Base-by-base conservation (phyloP, 768 basidiomycete genomes). In the Daedaleopsis nitida region DNA sequence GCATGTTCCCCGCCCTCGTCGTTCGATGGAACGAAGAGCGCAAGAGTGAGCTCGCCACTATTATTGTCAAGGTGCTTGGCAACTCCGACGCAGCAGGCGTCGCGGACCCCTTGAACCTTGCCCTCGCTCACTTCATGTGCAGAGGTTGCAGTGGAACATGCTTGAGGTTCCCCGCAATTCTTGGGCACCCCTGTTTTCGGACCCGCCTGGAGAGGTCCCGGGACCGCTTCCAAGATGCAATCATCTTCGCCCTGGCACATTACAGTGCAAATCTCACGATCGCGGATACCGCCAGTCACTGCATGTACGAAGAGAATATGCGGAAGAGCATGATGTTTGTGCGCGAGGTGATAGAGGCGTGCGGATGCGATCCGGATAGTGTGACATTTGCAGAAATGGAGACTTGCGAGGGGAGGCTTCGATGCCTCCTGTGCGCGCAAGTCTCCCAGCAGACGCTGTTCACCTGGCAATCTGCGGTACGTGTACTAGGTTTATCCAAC, bases 1-100 rank as follows among this genome's bases (percentile, higher is more conserved):
- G 7, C 42, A 27, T 9, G 39, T 23, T 62, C 14, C 43, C 49
- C 10, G 38, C 50, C 14, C 21, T 58, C 19, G 19, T 37, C 7
- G 42, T 9, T 17, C 52, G 43, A 12, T 62, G 61, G 61, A 48
- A 44, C 14, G 32, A 32, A 27, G 51, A 62, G 4, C 19, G 42
- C 12, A 44, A 49, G 50, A 24, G 1, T 7, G 48, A 62, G 38
- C 32, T 51, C n/a, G 34, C n/a, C 13, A 21, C 23, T 13, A 24
- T 49, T 3, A 32, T 32, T 3, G 27, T 32, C 27, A 32, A 32
- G 47, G 23, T 13, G 17, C 39, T 42, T 10, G 39, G 17, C 17
- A 10, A 12, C 39, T 10, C 3, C 39, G 39, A 42, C 13, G 39
- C 13, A 5, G 11, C 39, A 2, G 5, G 17, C 3, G 39, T 42